A percentile compares a stretch with the other conserved stretches of the same genome.
These are phyloP conservation scores for Ophiorrhiza pumila DNA, from an alignment of 257 asterid species.

Conservation along the genomic window DNA sequence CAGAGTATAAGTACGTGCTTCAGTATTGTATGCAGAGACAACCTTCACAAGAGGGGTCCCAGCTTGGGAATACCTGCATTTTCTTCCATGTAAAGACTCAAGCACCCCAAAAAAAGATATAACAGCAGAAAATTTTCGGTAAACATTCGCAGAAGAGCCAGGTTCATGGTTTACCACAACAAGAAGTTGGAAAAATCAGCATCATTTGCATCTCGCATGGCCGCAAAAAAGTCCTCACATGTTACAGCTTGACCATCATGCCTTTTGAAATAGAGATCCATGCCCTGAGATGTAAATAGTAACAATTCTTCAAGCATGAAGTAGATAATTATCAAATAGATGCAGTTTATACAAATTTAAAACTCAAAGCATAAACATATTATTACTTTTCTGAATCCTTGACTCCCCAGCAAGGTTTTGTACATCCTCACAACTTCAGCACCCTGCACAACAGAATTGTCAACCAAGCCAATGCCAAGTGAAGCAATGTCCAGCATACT, in stretches of 20 bases:
- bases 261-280: slow-evolving; percentile 73
- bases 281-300: slow-evolving; percentile 49
- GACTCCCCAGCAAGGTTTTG: slow-evolving; percentile 67
- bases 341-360: neutral
- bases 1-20: slow-evolving; percentile 61
- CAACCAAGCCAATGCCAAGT: slow-evolving; percentile 14
- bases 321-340: neutral
- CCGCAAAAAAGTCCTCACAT: slow-evolving; percentile 83
- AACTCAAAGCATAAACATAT: neutral
- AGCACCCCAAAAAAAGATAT: neutral
- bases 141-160: slow-evolving; percentile 14
- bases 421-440: slow-evolving; percentile 94
- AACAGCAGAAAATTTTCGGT: neutral
- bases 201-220: slow-evolving; percentile 97
- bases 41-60: slow-evolving; percentile 87
- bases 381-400: slow-evolving; percentile 75
- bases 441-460: slow-evolving; percentile 45
- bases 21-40: slow-evolving; percentile 50
- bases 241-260: slow-evolving; percentile 91
- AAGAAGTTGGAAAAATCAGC: slow-evolving; percentile 81
- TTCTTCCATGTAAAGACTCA: slow-evolving; percentile 13
- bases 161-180: slow-evolving; percentile 50
- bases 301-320: neutral
- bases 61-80: slow-evolving; percentile 94
- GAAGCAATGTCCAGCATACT: slow-evolving; percentile 4